Conservation (phyloP, 1,139 yeast species). For the Protomyces gravidus region DNA sequence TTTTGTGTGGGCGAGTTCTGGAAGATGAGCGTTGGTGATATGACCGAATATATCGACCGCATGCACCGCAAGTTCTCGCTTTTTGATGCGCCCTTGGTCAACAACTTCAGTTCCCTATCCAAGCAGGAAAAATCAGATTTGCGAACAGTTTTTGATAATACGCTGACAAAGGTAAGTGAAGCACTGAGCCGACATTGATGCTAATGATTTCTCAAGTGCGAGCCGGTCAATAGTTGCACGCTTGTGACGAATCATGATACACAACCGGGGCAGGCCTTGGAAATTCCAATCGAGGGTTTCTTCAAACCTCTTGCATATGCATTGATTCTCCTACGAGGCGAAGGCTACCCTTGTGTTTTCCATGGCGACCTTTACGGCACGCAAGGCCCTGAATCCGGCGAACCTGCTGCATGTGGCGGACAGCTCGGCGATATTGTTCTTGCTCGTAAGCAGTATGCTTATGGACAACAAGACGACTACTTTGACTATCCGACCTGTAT, state of each 20-base stretch:
- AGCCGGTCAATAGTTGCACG: slow-evolving; percentile 33
- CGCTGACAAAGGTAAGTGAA: slow-evolving; percentile 13
- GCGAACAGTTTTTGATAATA: slow-evolving; percentile 32
- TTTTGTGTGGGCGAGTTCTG: slow-evolving; percentile 35
- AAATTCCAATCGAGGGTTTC: slow-evolving; percentile 34
- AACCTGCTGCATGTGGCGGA: slow-evolving; percentile 33
- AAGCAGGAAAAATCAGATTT: slow-evolving; percentile 31
- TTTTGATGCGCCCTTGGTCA: slow-evolving; percentile 34
- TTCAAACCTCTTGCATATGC: slow-evolving; percentile 35
- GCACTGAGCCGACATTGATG: neutral
- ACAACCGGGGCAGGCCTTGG: slow-evolving; percentile 34
- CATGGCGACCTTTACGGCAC: slow-evolving; percentile 35
- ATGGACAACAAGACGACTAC: slow-evolving; percentile 32
- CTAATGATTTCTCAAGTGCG: slow-evolving; percentile 29
- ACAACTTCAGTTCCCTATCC: slow-evolving; percentile 33
- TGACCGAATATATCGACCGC: slow-evolving; percentile 33
- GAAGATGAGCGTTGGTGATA: slow-evolving; percentile 33
- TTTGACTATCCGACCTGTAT: slow-evolving; percentile 32
- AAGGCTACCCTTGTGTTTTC: slow-evolving; percentile 35
- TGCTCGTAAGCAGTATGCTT: slow-evolving; percentile 33
- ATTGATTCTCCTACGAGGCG: slow-evolving; percentile 32
- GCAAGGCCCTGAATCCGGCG: slow-evolving; percentile 30
- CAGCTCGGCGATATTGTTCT: slow-evolving; percentile 32
- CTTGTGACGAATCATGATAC: slow-evolving; percentile 35
- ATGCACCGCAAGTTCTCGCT: slow-evolving; percentile 32